phyloP scores from a whole-genome alignment of 257 asterid genomes.

The Cruciata laevipes region DNA sequence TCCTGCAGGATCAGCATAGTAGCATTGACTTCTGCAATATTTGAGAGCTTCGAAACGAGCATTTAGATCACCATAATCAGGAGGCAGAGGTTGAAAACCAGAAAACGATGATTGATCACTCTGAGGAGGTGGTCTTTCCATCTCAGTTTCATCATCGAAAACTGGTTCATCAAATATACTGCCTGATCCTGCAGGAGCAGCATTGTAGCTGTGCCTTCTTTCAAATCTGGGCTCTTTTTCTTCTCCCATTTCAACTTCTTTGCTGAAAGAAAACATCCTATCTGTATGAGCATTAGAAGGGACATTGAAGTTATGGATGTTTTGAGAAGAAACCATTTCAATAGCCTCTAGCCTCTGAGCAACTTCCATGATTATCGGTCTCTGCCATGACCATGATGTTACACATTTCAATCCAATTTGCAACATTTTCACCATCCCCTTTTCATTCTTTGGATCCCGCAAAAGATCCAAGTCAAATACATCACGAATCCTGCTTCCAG shows the following conservation, averaged over 20 bases:
- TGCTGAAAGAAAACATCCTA: background rate
- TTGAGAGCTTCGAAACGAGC: background rate
- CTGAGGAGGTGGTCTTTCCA: background rate
- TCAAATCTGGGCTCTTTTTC: background rate
- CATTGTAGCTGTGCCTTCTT: background rate
- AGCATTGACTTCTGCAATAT: background rate
- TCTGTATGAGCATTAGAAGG: background rate
- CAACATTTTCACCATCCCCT: slow-evolving; percentile 62
- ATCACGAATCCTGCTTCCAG: slow-evolving; percentile 80
- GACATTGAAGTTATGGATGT: background rate
- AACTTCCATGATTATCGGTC: slow-evolving; percentile 58
- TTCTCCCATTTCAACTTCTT: background rate
- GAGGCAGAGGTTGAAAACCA: background rate
- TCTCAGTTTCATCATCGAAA: background rate
- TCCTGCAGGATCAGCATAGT: background rate
- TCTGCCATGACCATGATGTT: slow-evolving; percentile 48
- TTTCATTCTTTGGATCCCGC: slow-evolving; percentile 75
- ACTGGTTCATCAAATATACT: too few species aligned
- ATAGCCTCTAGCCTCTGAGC: slow-evolving; percentile 51
- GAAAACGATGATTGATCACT: background rate
- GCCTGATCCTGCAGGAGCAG: background rate
- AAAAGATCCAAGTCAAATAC: slow-evolving; percentile 61
- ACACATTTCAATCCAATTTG: slow-evolving; percentile 74
- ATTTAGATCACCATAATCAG: background rate
- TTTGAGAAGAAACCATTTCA: background rate